Base-by-base conservation (phyloP, 306 rosid genomes). In the Sicyos edulis region DNA sequence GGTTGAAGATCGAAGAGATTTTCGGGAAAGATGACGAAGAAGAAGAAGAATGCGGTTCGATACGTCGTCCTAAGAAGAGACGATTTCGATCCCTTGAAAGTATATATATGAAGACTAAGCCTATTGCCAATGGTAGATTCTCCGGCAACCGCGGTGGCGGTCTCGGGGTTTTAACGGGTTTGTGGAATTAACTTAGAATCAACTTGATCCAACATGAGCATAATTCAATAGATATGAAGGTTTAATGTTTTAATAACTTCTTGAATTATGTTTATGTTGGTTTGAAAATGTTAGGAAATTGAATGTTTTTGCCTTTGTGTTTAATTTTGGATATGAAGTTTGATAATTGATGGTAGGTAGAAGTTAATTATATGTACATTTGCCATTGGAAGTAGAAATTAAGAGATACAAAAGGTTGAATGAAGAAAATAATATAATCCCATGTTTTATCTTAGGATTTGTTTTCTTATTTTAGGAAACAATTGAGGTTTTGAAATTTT, bases 11-110 rank as follows among this genome's bases (percentile, higher is more conserved):
- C 13, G 79, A 77, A 72, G 88, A 86, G 78, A 80, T 86, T 59
- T 86, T 85, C 0, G 95, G 91, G 47, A 81, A 81, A 55, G 91
- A 60, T 14, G 20, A 60, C 3, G 67, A 86, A 47, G 87, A 83
- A 24, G 83, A 80, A n/a, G n/a, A n/a, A n/a, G n/a, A n/a, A n/a
- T n/a, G n/a, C 50, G 32, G 42, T 50, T 60, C 16, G 0, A n/a
- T 37, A n/a, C 37, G 4, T 63, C 26, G 70, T 34, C 67, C 77
- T 0, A 85, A 75, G 77, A 82, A 85, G 77, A 72, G 71, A 67
- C 87, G 76, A 58, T 87, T 74, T 70, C 77, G 92, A 17, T 83
- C 84, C 67, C 80, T 89, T 50, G 56, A 70, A 32, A 73, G 74
- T 49, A 82, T 89, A 11, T 89, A 89, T 79, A 69, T 54, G 74